These are phyloP conservation scores for Trichothecium roseum DNA, from an alignment of 2,329 filamentous ascomycete species.

Conservation along the genomic window DNA sequence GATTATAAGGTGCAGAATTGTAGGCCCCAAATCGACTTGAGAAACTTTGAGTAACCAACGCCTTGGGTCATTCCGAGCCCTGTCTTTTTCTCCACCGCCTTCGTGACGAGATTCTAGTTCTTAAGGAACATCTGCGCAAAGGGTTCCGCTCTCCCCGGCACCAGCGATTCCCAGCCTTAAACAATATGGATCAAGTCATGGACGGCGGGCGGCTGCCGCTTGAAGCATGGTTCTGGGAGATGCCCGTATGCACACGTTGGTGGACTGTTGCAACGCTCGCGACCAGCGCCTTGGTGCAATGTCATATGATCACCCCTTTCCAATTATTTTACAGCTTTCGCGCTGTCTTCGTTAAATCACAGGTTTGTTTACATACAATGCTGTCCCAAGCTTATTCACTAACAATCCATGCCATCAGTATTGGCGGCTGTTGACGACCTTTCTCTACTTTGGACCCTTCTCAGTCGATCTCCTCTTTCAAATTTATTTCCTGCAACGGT, in stretches of 20 bases:
- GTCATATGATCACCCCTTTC: constrained; percentile 82
- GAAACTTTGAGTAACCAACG: not conserved
- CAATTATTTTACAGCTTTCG: constrained; percentile 96
- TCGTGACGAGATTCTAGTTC: too few relatives aligned
- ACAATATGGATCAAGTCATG: constrained; percentile 46
- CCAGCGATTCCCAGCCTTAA: too few relatives aligned
- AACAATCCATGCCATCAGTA: constrained; percentile 47
- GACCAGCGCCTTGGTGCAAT: constrained; percentile 84
- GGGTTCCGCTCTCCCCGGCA: too few relatives aligned
- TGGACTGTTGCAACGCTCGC: constrained; percentile 92
- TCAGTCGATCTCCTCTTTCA: constrained; percentile 93
- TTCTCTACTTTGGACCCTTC: constrained; percentile 93
- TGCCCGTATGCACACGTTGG: constrained; percentile 90
- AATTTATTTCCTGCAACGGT: constrained; percentile 95
- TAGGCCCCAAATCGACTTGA: too few relatives aligned
- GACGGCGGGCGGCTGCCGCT: constrained; percentile 63
- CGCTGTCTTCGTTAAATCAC: constrained; percentile 81
- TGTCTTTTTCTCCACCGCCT: too few relatives aligned
- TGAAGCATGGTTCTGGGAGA: constrained; percentile 98
- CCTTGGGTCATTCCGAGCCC: too few relatives aligned
- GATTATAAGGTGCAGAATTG: too few relatives aligned
- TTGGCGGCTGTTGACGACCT: constrained; percentile 92
- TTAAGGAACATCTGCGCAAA: too few relatives aligned
- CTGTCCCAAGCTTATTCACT: not conserved
- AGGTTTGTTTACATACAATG: constrained; percentile 45